A percentile compares a stretch with the other conserved stretches of the same genome.
These are phyloP conservation scores for Clarireedia paspali DNA, from an alignment of 2,329 filamentous ascomycete species.

Conservation along the genomic window DNA sequence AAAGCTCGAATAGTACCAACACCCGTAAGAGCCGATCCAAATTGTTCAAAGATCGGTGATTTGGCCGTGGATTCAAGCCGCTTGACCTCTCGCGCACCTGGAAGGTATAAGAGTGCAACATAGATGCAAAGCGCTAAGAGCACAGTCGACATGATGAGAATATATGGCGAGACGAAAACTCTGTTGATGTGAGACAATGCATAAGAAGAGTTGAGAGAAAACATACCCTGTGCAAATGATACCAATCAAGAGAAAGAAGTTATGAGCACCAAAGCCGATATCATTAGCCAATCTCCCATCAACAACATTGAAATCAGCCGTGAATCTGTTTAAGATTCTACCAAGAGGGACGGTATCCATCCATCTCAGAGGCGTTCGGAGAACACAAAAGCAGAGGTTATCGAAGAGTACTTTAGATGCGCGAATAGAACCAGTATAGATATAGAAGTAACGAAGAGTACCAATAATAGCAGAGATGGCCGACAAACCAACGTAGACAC, in stretches of 20 bases:
- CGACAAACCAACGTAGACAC: conserved; percentile 58
- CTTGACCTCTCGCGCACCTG: conserved; percentile 68
- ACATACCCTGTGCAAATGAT: conserved; percentile 54
- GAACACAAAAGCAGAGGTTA: conserved; percentile 56
- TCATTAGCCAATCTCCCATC: conserved; percentile 61
- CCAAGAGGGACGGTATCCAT: conserved; percentile 73
- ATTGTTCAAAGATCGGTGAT: conserved; percentile 74
- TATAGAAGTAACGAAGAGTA: conserved; percentile 53
- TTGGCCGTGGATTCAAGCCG: conserved; percentile 70
- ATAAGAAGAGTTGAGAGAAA: conserved; percentile 43
- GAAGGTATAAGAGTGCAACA: conserved; percentile 55
- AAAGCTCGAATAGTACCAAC: conserved; percentile 71
- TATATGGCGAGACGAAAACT: conserved; percentile 58
- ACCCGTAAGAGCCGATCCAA: conserved; percentile 63
- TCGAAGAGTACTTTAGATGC: conserved; percentile 64
- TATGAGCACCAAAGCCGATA: conserved; percentile 50
- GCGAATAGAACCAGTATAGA: conserved; percentile 57
- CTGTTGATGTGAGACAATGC: conserved; percentile 23
- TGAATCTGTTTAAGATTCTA: conserved; percentile 70
- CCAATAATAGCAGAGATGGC: conserved; percentile 49
- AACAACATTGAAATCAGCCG: conserved; percentile 66
- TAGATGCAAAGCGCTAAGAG: conserved; percentile 51
- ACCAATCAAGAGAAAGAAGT: conserved; percentile 54
- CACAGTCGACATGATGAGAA: conserved; percentile 53
- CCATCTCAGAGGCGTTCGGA: conserved; percentile 70